Evolutionary conservation across 768 basidiomycete species (phyloP).

Genomic region (Rhizopogon roseolus): DNA sequence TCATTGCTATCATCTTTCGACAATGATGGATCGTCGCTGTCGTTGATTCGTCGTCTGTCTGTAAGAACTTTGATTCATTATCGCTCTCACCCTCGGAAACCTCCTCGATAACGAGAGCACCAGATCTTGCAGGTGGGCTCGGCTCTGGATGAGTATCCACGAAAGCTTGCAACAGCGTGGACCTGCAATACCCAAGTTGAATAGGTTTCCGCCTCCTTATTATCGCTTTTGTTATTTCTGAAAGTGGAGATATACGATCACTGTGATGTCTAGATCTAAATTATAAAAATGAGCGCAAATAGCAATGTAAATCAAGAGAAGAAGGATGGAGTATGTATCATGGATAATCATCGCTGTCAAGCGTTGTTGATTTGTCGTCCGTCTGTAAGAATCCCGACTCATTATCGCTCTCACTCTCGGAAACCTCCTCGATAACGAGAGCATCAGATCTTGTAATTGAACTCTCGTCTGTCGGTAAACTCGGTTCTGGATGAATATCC

Average conservation of each 20-base stretch:
- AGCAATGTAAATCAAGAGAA: neutral
- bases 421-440: neutral
- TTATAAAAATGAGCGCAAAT: neutral
- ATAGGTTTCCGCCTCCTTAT: neutral
- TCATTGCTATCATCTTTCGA: neutral
- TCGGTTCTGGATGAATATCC: neutral
- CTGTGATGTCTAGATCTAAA: neutral
- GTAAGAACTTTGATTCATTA: neutral
- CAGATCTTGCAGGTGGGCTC: neutral
- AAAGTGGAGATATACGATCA: neutral
- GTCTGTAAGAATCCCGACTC: neutral
- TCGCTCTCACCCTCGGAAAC: neutral
- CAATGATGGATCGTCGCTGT: neutral
- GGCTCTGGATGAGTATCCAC: neutral
- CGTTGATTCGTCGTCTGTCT: slow-evolving; percentile 3
- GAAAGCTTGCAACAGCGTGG: neutral
- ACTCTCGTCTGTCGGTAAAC: too few relatives aligned
- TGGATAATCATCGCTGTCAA: neutral
- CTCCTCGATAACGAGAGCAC: neutral
- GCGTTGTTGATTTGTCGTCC: slow-evolving; percentile 2
- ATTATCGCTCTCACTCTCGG: neutral
- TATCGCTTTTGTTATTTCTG: neutral
- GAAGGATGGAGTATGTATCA: neutral
- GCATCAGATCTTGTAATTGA: neutral
- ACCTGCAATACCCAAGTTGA: slow-evolving; percentile 6